phyloP scores from a whole-genome alignment of 2,329 filamentous ascomycete genomes.

The Myriangium duriaei region DNA sequence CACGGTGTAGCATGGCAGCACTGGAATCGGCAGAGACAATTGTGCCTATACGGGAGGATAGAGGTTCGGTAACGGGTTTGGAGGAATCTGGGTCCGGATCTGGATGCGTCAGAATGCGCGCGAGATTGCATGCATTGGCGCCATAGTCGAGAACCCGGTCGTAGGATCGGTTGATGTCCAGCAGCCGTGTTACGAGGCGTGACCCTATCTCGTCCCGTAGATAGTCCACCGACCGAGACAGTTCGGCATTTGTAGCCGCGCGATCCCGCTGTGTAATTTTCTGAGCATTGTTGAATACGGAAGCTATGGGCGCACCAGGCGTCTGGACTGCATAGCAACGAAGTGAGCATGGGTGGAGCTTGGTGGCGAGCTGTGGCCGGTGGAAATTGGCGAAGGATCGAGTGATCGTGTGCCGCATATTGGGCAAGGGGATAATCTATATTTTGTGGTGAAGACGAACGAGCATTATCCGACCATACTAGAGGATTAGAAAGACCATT shows the following conservation, averaged over 20 bases:
- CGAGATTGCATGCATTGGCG: conserved; percentile 91
- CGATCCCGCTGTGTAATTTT: conserved; percentile 92
- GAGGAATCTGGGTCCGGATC: conserved; percentile 54
- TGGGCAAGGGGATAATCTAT: no score
- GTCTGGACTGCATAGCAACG: conserved; percentile 74
- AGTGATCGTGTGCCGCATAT: no score
- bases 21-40: conserved; percentile 78
- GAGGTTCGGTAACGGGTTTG: conserved; percentile 48
- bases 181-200: conserved; percentile 70
- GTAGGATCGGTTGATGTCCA: conserved; percentile 87
- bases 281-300: conserved; percentile 79
- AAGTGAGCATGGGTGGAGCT: no score
- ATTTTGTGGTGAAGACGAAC: no score
- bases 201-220: conserved; percentile 83
- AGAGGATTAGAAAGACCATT: no score
- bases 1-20: conserved; percentile 63
- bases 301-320: conserved; percentile 62
- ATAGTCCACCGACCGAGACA: conserved; percentile 76
- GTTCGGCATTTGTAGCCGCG: conserved; percentile 55
- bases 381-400: no score
- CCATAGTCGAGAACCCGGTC: conserved; percentile 79
- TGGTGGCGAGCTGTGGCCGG: no score
- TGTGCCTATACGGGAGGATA: conserved; percentile 58
- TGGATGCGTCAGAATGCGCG: conserved; percentile 55
- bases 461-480: no score